These are phyloP conservation scores for Rhodotorula sphaerocarpa DNA, from an alignment of 768 basidiomycete genomes.

Conservation along the genomic window DNA sequence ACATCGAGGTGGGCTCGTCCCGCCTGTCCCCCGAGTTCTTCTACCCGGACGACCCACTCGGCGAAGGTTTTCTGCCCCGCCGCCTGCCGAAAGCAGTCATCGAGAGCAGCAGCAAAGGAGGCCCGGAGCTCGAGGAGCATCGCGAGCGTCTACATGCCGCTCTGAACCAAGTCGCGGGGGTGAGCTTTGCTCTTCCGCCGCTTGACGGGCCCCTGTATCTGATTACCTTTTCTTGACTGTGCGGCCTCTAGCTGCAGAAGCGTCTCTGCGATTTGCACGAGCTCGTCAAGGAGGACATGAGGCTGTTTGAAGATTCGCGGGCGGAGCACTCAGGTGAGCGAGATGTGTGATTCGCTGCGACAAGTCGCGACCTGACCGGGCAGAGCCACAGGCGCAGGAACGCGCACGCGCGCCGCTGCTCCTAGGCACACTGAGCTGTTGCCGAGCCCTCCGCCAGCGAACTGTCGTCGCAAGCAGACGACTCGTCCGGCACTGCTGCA, in stretches of 20 bases:
- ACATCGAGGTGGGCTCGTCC: neutral
- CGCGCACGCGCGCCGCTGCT: too few species aligned
- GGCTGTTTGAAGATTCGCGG: too few species aligned
- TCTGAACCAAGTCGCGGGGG: constrained; percentile 25
- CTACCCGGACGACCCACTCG: constrained; percentile 15
- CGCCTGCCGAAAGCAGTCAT: constrained; percentile 21
- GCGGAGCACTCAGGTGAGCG: too few species aligned
- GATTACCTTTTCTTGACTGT: too few species aligned
- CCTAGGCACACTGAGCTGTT: too few species aligned
- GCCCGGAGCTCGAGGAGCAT: constrained; percentile 12
- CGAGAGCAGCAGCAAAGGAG: neutral
- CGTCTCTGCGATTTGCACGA: constrained; percentile 10
- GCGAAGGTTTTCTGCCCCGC: constrained; percentile 17
- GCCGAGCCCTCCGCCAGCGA: too few species aligned
- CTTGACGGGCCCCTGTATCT: neutral
- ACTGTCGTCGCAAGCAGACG: too few species aligned
- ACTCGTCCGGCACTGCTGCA: too few species aligned
- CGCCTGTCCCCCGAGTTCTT: constrained; percentile 9
- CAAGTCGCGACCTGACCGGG: too few species aligned
- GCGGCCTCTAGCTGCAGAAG: constrained; percentile 25
- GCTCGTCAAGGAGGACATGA: neutral
- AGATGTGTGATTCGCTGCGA: too few species aligned
- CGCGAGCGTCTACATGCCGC: constrained; percentile 28
- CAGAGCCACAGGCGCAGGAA: too few species aligned
- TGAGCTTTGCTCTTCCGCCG: neutral